These are phyloP conservation scores for Podaxis carcinomalis DNA, from an alignment of 768 basidiomycete species.

Conservation along the genomic window DNA sequence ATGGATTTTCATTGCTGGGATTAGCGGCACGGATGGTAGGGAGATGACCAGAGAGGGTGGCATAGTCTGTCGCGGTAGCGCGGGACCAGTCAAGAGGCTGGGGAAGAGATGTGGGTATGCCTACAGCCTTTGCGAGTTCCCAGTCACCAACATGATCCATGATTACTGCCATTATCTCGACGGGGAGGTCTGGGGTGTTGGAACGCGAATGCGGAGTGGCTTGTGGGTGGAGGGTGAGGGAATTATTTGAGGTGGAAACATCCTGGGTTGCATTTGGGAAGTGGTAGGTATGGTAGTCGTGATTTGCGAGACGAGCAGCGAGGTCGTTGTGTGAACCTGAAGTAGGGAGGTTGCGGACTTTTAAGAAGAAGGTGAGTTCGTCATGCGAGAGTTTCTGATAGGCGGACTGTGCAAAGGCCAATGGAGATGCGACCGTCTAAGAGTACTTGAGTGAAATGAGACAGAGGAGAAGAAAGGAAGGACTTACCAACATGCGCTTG, in stretches of 20 bases:
- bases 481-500: constrained; percentile 7
- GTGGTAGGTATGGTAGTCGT: constrained; percentile 72
- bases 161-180: constrained; percentile 74
- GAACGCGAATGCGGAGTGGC: constrained; percentile 23
- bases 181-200: constrained; percentile 58
- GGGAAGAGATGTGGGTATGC: constrained; percentile 64
- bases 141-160: constrained; percentile 79
- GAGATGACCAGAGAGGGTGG: constrained; percentile 64
- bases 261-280: constrained; percentile 37
- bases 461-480: not conserved
- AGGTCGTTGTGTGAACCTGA: constrained; percentile 61
- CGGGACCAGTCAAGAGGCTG: constrained; percentile 68
- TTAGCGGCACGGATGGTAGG: constrained; percentile 57
- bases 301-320: constrained; percentile 65
- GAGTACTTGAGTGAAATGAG: not conserved
- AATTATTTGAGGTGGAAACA: constrained; percentile 22
- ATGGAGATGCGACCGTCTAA: constrained; percentile 18
- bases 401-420: constrained; percentile 57
- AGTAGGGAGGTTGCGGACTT: constrained; percentile 64
- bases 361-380: constrained; percentile 73
- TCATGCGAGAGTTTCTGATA: constrained; percentile 64
- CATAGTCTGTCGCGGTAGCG: constrained; percentile 65
- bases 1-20: constrained; percentile 46
- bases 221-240: constrained; percentile 20
- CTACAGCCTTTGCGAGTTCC: constrained; percentile 77